These are phyloP conservation scores for Cladophialophora immunda DNA, from an alignment of 2,329 filamentous ascomycete species.

Conservation along the genomic window DNA sequence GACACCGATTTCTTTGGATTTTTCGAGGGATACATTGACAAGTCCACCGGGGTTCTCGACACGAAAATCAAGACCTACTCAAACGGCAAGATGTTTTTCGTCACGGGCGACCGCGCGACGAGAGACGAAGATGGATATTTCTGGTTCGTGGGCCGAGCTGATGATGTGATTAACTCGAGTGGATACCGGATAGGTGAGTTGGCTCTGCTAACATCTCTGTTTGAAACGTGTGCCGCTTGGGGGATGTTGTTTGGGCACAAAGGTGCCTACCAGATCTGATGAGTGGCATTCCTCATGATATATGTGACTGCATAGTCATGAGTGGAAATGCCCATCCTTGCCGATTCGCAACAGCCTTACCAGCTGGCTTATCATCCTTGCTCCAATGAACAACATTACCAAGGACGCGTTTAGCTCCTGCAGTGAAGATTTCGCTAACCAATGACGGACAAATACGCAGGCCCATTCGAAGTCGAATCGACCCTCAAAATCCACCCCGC, in stretches of 20 bases:
- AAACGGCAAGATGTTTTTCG: conserved; percentile 44
- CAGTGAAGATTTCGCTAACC: background rate
- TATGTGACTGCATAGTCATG: background rate
- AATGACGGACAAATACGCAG: conserved; percentile 29
- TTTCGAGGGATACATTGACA: conserved; percentile 40
- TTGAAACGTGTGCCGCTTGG: background rate
- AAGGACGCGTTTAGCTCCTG: background rate
- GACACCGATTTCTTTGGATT: conserved; percentile 35
- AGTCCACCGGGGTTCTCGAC: conserved; percentile 33
- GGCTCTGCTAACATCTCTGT: background rate
- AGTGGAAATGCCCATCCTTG: too few relatives aligned
- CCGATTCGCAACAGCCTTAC: background rate
- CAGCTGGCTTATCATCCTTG: background rate
- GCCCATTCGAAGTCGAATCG: conserved; percentile 55
- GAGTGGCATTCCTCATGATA: background rate
- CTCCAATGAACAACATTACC: background rate
- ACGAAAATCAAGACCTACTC: conserved; percentile 31
- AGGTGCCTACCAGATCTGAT: background rate
- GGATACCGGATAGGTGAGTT: conserved; percentile 49
- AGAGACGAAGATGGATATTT: conserved; percentile 48
- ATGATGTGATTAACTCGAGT: conserved; percentile 52
- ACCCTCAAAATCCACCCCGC: conserved; percentile 51
- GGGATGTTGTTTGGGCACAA: conserved; percentile 2
- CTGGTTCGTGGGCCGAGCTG: conserved; percentile 48
- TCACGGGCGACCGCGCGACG: conserved; percentile 50